These are phyloP conservation scores for Chondrostereum purpureum DNA, from an alignment of 1,284 basidiomycete species.

Conservation along the genomic window DNA sequence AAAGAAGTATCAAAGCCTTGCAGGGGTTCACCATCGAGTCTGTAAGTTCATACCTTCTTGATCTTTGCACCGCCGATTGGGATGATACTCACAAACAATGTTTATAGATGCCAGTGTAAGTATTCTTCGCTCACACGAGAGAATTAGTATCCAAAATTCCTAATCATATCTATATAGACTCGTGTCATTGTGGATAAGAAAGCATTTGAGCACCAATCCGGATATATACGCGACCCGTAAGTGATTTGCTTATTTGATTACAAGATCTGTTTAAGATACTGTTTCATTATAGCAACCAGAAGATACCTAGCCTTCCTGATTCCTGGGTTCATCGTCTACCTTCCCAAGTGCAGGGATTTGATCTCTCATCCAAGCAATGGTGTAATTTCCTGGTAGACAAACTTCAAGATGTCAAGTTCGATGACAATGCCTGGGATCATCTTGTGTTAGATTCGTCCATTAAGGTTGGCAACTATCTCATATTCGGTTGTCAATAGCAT, in stretches of 20 bases:
- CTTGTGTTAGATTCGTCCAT: conserved; percentile 6
- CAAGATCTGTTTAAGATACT: too few species aligned
- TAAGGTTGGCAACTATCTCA: conserved; percentile 5
- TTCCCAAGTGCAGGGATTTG: conserved; percentile 5
- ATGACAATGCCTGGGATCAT: conserved; percentile 8
- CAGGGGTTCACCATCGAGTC: not conserved
- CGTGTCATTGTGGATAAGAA: not conserved
- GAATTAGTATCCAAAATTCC: not conserved
- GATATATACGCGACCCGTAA: not conserved
- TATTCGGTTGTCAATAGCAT: not conserved
- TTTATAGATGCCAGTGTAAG: not conserved
- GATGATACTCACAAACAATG: too few species aligned
- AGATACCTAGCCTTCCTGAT: not conserved
- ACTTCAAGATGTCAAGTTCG: conserved; percentile 4
- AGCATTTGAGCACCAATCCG: not conserved
- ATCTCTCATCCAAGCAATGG: conserved; percentile 8
- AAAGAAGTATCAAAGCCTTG: not conserved
- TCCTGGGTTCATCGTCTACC: conserved; percentile 5
- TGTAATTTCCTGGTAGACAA: not conserved
- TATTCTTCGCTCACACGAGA: not conserved
- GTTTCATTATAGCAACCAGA: not conserved
- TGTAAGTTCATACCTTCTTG: not conserved
- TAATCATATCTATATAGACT: not conserved
- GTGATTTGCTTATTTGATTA: too few species aligned
- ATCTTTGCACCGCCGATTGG: not conserved